Base-by-base conservation (phyloP, 768 basidiomycete species). In the Mycena indigotica region DNA sequence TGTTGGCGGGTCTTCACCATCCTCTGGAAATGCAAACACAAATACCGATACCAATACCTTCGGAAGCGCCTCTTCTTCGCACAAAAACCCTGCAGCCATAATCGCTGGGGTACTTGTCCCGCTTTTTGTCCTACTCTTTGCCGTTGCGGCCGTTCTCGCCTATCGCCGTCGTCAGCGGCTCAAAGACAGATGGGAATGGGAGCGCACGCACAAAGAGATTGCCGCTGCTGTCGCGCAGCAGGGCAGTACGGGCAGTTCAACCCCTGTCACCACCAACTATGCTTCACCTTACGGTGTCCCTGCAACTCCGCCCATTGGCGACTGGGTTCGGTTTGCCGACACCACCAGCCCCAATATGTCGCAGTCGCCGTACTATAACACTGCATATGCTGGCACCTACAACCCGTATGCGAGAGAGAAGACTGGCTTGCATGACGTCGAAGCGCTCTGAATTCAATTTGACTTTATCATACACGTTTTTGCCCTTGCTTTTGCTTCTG, bases 161-260 rank as follows among this genome's bases (percentile, higher is more conserved):
- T 54, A 49, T 53, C 55, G 55, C 17, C 57, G 57, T 26, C 57
- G 61, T 8, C 57, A 48, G 16, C 55, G 52, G 26, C 25, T 45
- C 28, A 41, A 48, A 41, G 61, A 62, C 40, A 28, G 54, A 2
- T 51, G 38, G 21, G 61, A 58, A 32, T 62, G 61, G 61, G 57
- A 62, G 52, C 57, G 57, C 41, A 62, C 61, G 21, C 61, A 62
- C 38, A 52, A 29, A 13, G 61, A 58, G 29, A 62, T 62, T 21
- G 61, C 57, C 28, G 57, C 48, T 8, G 61, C 61, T n/a, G 57
- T 62, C 8, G 41, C n/a, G 8, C 8, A 6, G 8, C 41, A 44
- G 21, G 41, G 41, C 41, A 19, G 12, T 13, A 21, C 15, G 8
- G 41, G 8, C 41, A 44, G 32, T 35, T n/a, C n/a, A n/a, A 35